Percentiles rank a stretch among this genome's conserved stretches.
Evolutionary conservation across 129 eudicot species (phyloP).

Genomic region (Pulicaria dysenterica): DNA sequence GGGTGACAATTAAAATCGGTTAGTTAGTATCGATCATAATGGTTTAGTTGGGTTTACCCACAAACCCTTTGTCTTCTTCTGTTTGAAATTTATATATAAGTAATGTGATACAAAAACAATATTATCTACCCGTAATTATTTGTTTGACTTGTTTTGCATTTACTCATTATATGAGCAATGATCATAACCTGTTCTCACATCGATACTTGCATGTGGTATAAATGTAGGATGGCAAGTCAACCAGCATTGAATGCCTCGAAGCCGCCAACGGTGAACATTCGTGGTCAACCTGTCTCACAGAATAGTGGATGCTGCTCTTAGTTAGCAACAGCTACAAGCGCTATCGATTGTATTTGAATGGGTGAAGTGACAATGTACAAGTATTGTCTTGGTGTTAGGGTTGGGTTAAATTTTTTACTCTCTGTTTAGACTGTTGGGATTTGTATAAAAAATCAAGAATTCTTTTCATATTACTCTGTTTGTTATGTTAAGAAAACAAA

Average conservation of each 20-base stretch:
- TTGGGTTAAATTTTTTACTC: conserved; percentile 31
- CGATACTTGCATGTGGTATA: neutral
- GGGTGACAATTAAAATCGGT: too few relatives aligned
- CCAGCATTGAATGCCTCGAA: conserved; percentile 59
- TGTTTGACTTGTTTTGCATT: too few relatives aligned
- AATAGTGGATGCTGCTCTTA: conserved; percentile 84
- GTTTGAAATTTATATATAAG: too few relatives aligned
- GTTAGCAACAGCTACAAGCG: conserved; percentile 17
- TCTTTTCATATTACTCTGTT: conserved; percentile 24
- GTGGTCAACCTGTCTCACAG: conserved; percentile 86
- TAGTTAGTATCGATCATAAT: neutral
- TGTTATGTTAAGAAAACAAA: conserved; percentile 25
- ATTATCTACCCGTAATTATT: too few relatives aligned
- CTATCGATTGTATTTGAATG: conserved; percentile 22
- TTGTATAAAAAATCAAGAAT: conserved; percentile 37
- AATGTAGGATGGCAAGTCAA: conserved; percentile 83
- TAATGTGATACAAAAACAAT: too few relatives aligned
- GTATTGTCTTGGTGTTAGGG: conserved; percentile 34
- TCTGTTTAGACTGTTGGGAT: conserved; percentile 29
- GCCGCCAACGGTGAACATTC: conserved; percentile 79
- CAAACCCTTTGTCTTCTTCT: neutral
- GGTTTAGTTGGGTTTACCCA: neutral
- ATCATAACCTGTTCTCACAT: too few relatives aligned
- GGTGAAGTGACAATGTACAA: conserved; percentile 42
- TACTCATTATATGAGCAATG: too few relatives aligned